phyloP scores from a whole-genome alignment of 176 grass and related monocot species.

The Hordeum vulgare region DNA sequence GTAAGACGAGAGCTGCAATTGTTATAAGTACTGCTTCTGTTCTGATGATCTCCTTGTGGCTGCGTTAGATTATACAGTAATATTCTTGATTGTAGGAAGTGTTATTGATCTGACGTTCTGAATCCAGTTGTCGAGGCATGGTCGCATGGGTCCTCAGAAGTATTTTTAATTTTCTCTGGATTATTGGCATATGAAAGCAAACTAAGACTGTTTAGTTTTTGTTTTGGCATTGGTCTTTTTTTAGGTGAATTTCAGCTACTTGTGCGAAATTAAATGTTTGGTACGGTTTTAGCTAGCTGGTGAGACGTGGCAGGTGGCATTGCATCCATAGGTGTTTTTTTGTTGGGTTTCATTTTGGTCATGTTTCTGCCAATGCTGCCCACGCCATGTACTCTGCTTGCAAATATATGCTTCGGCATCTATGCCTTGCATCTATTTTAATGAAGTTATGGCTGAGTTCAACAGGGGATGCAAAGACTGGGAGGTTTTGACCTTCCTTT shows the following conservation, averaged over 20 bases:
- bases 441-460: background rate
- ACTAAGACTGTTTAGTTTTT: background rate
- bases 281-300: background rate
- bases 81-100: background rate
- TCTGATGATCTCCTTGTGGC: background rate
- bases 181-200: background rate
- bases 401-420: background rate
- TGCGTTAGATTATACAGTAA: background rate
- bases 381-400: background rate
- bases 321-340: background rate
- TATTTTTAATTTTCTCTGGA: background rate
- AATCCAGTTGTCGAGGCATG: background rate
- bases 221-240: background rate
- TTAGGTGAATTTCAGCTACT: background rate
- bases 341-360: background rate
- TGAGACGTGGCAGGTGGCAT: constrained; percentile 2
- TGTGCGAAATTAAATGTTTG: background rate
- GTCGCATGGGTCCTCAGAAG: background rate
- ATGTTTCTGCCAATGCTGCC: background rate
- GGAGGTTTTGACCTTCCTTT: too few species aligned
- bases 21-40: background rate
- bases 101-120: constrained; percentile 19
- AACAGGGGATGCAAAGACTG: background rate
- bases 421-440: background rate
- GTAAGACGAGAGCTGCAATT: constrained; percentile 32